Evolutionary conservation across 2,329 filamentous ascomycete genomes (phyloP), one percentile per base, ranked within the genome.

Genomic region (Cordyceps pruinosa): DNA sequence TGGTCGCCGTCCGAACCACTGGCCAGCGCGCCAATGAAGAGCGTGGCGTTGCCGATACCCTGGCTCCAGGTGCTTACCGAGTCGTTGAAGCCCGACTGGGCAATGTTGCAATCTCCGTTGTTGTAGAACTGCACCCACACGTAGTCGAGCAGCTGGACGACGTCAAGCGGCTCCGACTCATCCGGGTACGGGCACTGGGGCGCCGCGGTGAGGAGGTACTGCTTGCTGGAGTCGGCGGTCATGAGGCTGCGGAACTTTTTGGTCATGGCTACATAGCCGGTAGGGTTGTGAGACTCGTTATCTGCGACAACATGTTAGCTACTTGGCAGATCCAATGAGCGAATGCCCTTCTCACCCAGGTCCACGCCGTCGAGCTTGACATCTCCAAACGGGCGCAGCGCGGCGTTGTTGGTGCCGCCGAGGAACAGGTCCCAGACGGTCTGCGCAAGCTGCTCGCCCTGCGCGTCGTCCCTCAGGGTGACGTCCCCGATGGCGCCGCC

Each of bases 341-440:
- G 5, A 32, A n/a, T n/a, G n/a, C n/a, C 10, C 28, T 35, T 21
- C 48, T 30, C 34, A 60, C 61, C 61, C 61, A 90, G 81, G 69
- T 90, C 87, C 68, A 90, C 88, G 4, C 87, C 87, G 67, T 90
- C 86, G 41, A 90, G 71, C 19, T 81, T 75, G 9, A 83, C 81
- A 19, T 72, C 69, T 50, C 84, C 84, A 67, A 90, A 90, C 0
- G 87, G 87, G n/a, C 87, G 81, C 56, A 81, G 76, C 5, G 71
- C 72, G 2, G 68, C 69, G 5, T 72, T 72, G 17, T 69, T 71
- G 23, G 69, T 63, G 45, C 68, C 65, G 12, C 67, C 65, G 2
- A 87, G 86, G 67, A 89, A 89, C 54, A 84, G 83, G 51, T 79
- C 74, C 87, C 87, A 90, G 58, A 90, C 70, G 10, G 79, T 75